Evolutionary conservation across 805 yeast genomes (phyloP).

Genomic region (Candida glaebosa): DNA sequence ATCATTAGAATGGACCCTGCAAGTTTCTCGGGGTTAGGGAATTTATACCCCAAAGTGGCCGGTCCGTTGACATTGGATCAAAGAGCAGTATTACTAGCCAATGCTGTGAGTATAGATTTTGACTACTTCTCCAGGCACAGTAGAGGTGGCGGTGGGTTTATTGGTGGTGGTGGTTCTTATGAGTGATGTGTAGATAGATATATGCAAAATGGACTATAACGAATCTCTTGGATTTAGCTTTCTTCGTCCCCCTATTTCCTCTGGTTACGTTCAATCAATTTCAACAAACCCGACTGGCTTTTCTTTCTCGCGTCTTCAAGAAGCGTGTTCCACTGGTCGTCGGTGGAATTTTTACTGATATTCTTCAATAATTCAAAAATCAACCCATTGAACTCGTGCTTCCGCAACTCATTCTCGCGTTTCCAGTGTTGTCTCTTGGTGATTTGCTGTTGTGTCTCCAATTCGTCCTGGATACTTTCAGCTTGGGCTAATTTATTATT

Average conservation of each 20-base stretch:
- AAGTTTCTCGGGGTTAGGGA: slow-evolving; percentile 58
- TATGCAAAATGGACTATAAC: neutral
- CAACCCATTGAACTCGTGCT: slow-evolving; percentile 52
- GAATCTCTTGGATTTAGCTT: too few species aligned
- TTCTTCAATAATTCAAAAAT: slow-evolving; percentile 44
- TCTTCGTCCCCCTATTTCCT: too few species aligned
- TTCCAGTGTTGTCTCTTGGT: slow-evolving; percentile 50
- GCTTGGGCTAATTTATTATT: slow-evolving; percentile 44
- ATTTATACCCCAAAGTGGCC: slow-evolving; percentile 41
- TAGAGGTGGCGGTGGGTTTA: slow-evolving; percentile 38
- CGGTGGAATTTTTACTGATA: slow-evolving; percentile 30
- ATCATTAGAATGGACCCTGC: slow-evolving; percentile 77
- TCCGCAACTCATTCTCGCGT: slow-evolving; percentile 51
- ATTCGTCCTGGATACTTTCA: slow-evolving; percentile 37
- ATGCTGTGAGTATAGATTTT: slow-evolving; percentile 89
- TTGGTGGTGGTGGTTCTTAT: slow-evolving; percentile 22
- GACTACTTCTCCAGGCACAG: slow-evolving; percentile 97
- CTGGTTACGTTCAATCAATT: neutral
- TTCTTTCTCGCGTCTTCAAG: slow-evolving; percentile 22
- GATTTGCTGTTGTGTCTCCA: slow-evolving; percentile 36
- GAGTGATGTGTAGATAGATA: slow-evolving; percentile 6
- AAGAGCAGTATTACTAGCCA: slow-evolving; percentile 80
- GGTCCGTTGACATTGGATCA: slow-evolving; percentile 69
- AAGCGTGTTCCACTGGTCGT: slow-evolving; percentile 36
- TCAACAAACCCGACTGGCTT: slow-evolving; percentile 4